Evolutionary conservation across 805 yeast species (phyloP).

Genomic region (Myxozyma kluyveri): DNA sequence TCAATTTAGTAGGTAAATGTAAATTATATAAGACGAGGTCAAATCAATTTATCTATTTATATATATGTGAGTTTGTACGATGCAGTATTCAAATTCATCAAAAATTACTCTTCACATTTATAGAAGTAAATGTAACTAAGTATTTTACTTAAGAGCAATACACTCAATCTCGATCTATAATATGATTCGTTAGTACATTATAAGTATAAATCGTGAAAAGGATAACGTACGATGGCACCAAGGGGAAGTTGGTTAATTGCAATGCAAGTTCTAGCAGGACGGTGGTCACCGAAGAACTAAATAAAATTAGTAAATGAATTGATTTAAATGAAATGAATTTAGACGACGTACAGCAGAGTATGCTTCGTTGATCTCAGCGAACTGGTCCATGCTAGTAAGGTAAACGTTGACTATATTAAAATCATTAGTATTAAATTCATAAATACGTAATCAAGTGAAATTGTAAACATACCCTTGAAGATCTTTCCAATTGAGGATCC

Average conservation of each 20-base stretch:
- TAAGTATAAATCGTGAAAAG: not conserved
- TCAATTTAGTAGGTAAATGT: not conserved
- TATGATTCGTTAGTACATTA: slow-evolving; percentile 19
- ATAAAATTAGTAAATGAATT: slow-evolving; percentile 12
- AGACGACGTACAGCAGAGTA: slow-evolving; percentile 51
- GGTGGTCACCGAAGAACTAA: slow-evolving; percentile 68
- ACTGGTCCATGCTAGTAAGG: slow-evolving; percentile 85
- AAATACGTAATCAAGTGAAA: slow-evolving; percentile 37
- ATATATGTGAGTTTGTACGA: too few species aligned
- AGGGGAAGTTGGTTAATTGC: slow-evolving; percentile 91
- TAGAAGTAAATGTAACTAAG: not conserved
- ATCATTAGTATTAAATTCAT: too few species aligned
- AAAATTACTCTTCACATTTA: too few species aligned
- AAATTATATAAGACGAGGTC: too few species aligned
- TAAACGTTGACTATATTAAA: slow-evolving; percentile 62
- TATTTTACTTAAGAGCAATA: slow-evolving; percentile 64
- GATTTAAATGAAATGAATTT: not conserved
- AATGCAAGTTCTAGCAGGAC: slow-evolving; percentile 97
- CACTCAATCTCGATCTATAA: slow-evolving; percentile 77
- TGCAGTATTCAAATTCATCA: too few species aligned
- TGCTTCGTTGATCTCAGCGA: slow-evolving; percentile 80
- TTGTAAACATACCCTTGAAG: slow-evolving; percentile 52
- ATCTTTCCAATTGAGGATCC: slow-evolving; percentile 80
- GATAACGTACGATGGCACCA: slow-evolving; percentile 56
- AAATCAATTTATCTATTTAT: too few species aligned